phyloP scores from a whole-genome alignment of 2,329 filamentous ascomycete species.

The Colletotrichum sp. region DNA sequence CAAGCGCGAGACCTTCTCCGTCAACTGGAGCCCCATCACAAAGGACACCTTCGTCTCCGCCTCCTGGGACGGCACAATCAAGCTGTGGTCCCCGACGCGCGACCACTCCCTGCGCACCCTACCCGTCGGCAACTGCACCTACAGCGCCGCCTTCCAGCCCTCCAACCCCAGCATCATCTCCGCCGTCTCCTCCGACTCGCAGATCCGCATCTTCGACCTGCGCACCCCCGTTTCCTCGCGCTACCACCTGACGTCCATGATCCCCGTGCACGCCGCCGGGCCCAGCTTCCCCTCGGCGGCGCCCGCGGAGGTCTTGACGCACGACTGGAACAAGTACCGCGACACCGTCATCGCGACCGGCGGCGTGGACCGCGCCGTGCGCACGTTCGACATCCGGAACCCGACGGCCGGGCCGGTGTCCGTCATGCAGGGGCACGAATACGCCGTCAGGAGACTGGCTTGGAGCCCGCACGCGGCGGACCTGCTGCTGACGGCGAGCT shows the following conservation, averaged over 20 bases:
- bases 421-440: constrained; percentile 84
- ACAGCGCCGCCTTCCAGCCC: constrained; percentile 89
- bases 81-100: constrained; percentile 91
- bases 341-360: constrained; percentile 84
- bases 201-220: constrained; percentile 90
- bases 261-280: constrained; percentile 79
- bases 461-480: constrained; percentile 97
- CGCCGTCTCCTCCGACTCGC: constrained; percentile 86
- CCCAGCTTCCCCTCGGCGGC: constrained; percentile 44
- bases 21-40: constrained; percentile 88
- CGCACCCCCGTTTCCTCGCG: constrained; percentile 84
- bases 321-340: constrained; percentile 99
- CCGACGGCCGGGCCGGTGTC: constrained; percentile 74
- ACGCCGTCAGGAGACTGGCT: constrained; percentile 82
- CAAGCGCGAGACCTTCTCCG: constrained; percentile 89
- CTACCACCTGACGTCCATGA: constrained; percentile 83
- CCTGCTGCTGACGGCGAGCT: constrained; percentile 85
- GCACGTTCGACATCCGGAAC: constrained; percentile 88
- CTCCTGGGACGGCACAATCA: constrained; percentile 96
- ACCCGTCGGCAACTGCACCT: constrained; percentile 92
- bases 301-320: constrained; percentile 85
- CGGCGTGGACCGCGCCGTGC: constrained; percentile 85
- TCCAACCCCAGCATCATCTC: constrained; percentile 86
- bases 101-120: constrained; percentile 80
- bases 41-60: constrained; percentile 92